Evolutionary conservation across 768 basidiomycete species (phyloP), one percentile per base, ranked within the genome.

Genomic region (Lactarius quietus): DNA sequence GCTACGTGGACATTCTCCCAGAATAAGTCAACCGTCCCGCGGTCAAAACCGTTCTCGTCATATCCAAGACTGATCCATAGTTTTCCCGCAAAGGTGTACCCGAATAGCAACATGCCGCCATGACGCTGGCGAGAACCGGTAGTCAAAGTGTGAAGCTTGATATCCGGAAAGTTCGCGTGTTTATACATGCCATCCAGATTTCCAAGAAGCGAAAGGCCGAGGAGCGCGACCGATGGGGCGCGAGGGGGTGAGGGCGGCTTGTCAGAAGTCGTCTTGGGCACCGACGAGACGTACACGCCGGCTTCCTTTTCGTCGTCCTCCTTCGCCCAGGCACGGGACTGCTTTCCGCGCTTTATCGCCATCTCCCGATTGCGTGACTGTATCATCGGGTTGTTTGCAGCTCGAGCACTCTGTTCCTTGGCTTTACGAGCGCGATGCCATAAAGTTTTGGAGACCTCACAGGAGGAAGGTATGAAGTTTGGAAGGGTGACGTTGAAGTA

Each of bases 401-500:
- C 84, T n/a, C 76, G 76, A 3, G 79, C 76, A 69, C 88, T 90
- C 74, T 93, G 92, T 17, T 73, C 75, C 72, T 90, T 90, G 17
- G 89, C 88, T 39, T 76, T 75, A 20, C 81, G 83, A 17, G 90
- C 89, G 61, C 91, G 84, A 66, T 85, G 85, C 91, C 91, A 93
- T 74, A 93, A 89, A 0, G 79, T 81, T 33, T 76, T 70, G 31
- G 81, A 68, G 31, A 63, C 59, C 4, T 69, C 67, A 10, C 70
- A 70, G 29, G 77, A 77, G 17, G 70, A 62, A n/a, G 88, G 86
- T 29, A 90, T 71, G 76, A 93, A 90, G 23, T 81, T 78, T 1
- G 92, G 91, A 9, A 95, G 84, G 62, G 92, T 77, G 69, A 95
- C 81, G 75, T 92, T 93, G 80, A 89, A 90, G 76, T 89, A 91